Evolutionary conservation across 2,329 filamentous ascomycete species (phyloP).

Genomic region (Coniochaeta prunicola): DNA sequence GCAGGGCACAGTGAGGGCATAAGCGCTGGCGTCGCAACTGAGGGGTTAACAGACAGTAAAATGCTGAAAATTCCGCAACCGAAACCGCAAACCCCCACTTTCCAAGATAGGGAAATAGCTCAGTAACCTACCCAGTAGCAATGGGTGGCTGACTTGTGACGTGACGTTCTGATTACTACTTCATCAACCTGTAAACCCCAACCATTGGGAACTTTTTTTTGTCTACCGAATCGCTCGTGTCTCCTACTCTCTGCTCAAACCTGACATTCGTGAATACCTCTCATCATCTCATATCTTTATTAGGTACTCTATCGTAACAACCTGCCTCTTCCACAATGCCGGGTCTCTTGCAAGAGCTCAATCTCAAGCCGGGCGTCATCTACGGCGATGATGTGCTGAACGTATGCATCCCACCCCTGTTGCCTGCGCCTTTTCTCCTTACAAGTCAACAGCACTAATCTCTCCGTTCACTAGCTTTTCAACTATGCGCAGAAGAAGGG

Average conservation of each 20-base stretch:
- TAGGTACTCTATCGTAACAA: background rate
- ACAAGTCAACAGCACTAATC: background rate
- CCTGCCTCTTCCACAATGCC: constrained; percentile 14
- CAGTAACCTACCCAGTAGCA: too few relatives aligned
- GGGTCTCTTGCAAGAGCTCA: constrained; percentile 31
- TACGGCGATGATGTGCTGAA: constrained; percentile 46
- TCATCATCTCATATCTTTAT: too few relatives aligned
- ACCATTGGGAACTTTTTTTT: background rate
- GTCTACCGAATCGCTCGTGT: too few relatives aligned
- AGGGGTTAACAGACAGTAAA: background rate
- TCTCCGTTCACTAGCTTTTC: constrained; percentile 53
- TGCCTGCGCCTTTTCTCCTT: background rate
- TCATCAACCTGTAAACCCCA: background rate
- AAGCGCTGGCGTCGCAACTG: too few relatives aligned
- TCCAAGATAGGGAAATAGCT: background rate
- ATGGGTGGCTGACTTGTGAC: background rate
- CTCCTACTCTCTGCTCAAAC: too few relatives aligned
- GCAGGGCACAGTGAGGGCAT: too few relatives aligned
- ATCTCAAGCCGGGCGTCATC: constrained; percentile 46
- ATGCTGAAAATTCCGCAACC: background rate
- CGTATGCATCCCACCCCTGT: background rate
- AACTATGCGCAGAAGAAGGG: constrained; percentile 81
- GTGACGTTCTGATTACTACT: background rate
- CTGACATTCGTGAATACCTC: too few relatives aligned
- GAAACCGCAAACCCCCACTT: background rate